These are phyloP conservation scores for Pisolithus albus DNA, from an alignment of 768 basidiomycete species.

Conservation along the genomic window DNA sequence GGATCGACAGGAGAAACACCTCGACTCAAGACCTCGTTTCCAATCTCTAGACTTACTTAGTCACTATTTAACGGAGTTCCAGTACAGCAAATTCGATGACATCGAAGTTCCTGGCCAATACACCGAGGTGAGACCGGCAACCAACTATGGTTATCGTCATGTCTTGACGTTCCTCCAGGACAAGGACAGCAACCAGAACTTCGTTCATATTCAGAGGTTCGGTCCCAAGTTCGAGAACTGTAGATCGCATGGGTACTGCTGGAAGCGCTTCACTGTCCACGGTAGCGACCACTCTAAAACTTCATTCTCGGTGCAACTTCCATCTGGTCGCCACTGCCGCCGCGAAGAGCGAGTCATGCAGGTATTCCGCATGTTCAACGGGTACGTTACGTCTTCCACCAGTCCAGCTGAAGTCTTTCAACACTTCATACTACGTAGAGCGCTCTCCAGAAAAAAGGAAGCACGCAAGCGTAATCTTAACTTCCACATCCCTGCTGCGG, in stretches of 20 bases:
- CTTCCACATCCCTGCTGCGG: conserved; percentile 86
- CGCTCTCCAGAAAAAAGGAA: conserved; percentile 83
- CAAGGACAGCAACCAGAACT: conserved; percentile 88
- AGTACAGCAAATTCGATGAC: conserved; percentile 95
- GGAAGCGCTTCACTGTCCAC: conserved; percentile 84
- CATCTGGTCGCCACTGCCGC: conserved; percentile 76
- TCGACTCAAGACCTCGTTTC: conserved; percentile 76
- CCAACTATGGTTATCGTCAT: neutral
- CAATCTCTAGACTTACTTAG: conserved; percentile 83
- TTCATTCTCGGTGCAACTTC: conserved; percentile 87
- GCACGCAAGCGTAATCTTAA: conserved; percentile 83
- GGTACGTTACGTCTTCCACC: conserved; percentile 39
- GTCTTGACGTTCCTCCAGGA: conserved; percentile 49
- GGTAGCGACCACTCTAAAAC: conserved; percentile 87
- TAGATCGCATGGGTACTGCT: conserved; percentile 78
- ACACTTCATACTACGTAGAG: conserved; percentile 38
- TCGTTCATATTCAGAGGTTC: conserved; percentile 87
- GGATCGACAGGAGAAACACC: conserved; percentile 75
- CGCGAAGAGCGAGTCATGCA: conserved; percentile 92
- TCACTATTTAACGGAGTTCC: conserved; percentile 95
- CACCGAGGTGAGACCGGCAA: conserved; percentile 60
- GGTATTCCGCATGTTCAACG: conserved; percentile 89
- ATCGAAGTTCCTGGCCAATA: conserved; percentile 99
- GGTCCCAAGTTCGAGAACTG: conserved; percentile 86
- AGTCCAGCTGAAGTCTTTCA: neutral